A percentile compares a stretch with the other conserved stretches of the same genome.
These are phyloP conservation scores for Aspergillus phoenicis DNA, from an alignment of 2,329 filamentous ascomycete genomes.

Conservation along the genomic window DNA sequence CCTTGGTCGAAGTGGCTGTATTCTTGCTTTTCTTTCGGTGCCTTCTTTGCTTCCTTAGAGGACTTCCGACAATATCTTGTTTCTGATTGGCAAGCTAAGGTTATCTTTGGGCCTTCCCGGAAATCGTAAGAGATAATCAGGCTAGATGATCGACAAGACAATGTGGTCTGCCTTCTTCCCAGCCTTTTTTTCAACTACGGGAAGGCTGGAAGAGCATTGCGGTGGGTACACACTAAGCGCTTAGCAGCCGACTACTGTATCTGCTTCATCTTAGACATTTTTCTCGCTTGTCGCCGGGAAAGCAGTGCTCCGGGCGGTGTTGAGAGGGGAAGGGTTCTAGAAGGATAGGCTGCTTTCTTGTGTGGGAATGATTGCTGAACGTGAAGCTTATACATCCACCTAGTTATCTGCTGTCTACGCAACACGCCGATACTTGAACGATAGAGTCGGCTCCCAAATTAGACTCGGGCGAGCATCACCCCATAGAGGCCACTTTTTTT, in stretches of 20 bases:
- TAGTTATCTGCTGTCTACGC: not conserved
- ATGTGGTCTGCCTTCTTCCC: constrained; percentile 6
- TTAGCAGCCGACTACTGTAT: not conserved
- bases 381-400: not conserved
- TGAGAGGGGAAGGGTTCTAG: not conserved
- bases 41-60: constrained; percentile 1
- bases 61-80: not conserved
- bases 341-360: not conserved
- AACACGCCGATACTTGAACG: not conserved
- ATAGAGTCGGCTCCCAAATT: not conserved
- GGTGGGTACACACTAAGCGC: not conserved
- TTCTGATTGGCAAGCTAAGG: constrained; percentile 2
- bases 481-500: not conserved
- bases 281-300: not conserved
- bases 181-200: not conserved
- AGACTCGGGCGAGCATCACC: not conserved
- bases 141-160: constrained; percentile 8
- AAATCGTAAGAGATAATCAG: not conserved
- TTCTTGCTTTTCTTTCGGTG: constrained; percentile 9
- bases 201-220: not conserved
- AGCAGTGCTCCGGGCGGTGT: not conserved
- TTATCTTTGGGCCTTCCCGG: not conserved
- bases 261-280: not conserved
- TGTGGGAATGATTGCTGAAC: not conserved
- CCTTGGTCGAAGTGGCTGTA: constrained; percentile 5